Conservation (phyloP, 345 rosid species). For the Gossypium longicalyx region DNA sequence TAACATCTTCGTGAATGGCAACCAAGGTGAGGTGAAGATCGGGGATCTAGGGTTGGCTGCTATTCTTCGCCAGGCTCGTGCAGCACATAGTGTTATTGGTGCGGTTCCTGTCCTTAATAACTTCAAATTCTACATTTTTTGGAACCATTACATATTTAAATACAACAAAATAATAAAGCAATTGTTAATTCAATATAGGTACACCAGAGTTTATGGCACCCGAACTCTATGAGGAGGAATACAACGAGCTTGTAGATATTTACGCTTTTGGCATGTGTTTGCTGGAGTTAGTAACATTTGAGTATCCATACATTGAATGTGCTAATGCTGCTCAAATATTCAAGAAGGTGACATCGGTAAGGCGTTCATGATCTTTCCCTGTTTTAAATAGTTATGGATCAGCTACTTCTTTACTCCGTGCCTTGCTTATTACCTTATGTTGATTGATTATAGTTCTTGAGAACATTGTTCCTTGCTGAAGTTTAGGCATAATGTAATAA, state of each 20-base stretch:
- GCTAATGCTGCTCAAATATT: slow-evolving; percentile 91
- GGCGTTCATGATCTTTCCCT: slow-evolving; percentile 19
- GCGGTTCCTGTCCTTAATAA: slow-evolving; percentile 10
- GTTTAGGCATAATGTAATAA: background rate
- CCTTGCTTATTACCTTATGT: background rate
- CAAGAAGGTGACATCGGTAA: slow-evolving; percentile 88
- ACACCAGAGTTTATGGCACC: slow-evolving; percentile 99
- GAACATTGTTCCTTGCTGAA: background rate
- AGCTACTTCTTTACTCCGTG: background rate
- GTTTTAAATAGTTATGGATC: background rate
- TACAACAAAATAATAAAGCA: slow-evolving; percentile 9
- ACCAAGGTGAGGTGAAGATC: slow-evolving; percentile 94
- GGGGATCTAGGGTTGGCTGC: slow-evolving; percentile 94
- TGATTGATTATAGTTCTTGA: background rate
- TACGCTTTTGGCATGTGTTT: slow-evolving; percentile 98
- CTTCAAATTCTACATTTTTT: background rate
- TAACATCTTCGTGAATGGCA: slow-evolving; percentile 90
- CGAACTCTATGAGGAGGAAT: slow-evolving; percentile 95
- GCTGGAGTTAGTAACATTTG: slow-evolving; percentile 86
- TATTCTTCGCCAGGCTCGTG: slow-evolving; percentile 59
- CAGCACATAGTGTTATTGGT: slow-evolving; percentile 89
- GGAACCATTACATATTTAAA: background rate
- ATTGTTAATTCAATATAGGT: slow-evolving; percentile 37
- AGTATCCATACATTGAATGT: slow-evolving; percentile 89
- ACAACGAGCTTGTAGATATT: slow-evolving; percentile 91